A percentile compares a stretch with the other conserved stretches of the same genome.
These are phyloP conservation scores for Phytophthora pisi DNA, from an alignment of 352 stramenopile genomes.

Conservation along the genomic window DNA sequence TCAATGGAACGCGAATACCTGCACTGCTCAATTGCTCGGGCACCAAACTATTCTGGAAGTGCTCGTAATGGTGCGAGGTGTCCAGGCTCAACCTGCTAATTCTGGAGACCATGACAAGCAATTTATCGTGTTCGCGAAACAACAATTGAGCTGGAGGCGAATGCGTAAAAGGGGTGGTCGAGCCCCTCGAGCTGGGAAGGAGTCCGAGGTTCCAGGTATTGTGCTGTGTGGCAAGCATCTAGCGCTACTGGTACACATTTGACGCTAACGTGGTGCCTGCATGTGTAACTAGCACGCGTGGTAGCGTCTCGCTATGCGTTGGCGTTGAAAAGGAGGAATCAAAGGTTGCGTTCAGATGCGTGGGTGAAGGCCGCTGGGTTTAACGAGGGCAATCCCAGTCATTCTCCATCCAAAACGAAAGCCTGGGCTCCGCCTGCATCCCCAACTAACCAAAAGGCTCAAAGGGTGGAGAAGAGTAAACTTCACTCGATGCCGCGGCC, in stretches of 20 bases:
- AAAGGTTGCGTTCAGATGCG: constrained; percentile 17
- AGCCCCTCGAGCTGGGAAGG: background rate
- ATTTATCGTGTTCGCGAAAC: background rate
- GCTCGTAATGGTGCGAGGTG: background rate
- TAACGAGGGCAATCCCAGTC: background rate
- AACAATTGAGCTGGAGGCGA: background rate
- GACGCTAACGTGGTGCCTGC: background rate
- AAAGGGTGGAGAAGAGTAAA: background rate
- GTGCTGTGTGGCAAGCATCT: background rate
- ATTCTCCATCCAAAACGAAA: background rate
- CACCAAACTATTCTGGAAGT: constrained; percentile 20
- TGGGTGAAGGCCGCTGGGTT: background rate
- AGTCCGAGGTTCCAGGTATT: background rate
- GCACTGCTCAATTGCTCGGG: background rate
- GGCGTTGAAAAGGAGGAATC: constrained; percentile 51
- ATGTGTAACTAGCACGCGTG: constrained; percentile 20
- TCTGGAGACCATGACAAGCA: background rate
- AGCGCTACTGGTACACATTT: background rate
- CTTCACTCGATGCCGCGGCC: constrained; percentile 13
- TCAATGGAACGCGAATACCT: background rate
- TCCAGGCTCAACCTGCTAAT: constrained; percentile 2
- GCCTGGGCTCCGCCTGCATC: background rate
- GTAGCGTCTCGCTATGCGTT: constrained; percentile 66
- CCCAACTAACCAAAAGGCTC: background rate
- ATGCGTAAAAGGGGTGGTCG: background rate